Percentiles rank a stretch among this genome's conserved stretches.
Conservation (phyloP, 345 rosid species). For the Anacardium occidentale region DNA sequence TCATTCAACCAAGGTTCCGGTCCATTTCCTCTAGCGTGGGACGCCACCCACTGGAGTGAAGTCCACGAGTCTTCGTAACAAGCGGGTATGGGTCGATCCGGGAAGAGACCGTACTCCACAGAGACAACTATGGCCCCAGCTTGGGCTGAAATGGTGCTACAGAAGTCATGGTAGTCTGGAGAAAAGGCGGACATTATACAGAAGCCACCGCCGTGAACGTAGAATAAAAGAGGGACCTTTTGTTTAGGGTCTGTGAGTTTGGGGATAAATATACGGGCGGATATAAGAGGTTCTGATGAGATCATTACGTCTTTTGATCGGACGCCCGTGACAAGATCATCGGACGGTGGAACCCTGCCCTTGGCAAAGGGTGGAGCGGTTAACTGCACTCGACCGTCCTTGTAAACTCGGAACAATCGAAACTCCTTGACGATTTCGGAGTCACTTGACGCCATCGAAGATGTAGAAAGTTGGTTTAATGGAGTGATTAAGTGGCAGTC, state of each 20-base stretch:
- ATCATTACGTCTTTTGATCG: slow-evolving; percentile 33
- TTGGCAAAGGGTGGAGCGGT: background rate
- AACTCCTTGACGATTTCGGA: slow-evolving; percentile 13
- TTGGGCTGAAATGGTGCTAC: slow-evolving; percentile 23
- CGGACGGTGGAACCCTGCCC: slow-evolving; percentile 7
- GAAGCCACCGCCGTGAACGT: slow-evolving; percentile 52
- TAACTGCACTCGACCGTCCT: slow-evolving; percentile 27
- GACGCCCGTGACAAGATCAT: slow-evolving; percentile 26
- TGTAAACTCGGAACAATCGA: slow-evolving; percentile 28
- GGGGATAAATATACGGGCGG: slow-evolving; percentile 45
- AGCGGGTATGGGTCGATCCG: slow-evolving; percentile 40
- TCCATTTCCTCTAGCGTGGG: slow-evolving; percentile 22
- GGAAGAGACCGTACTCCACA: slow-evolving; percentile 29
- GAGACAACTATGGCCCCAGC: slow-evolving; percentile 1
- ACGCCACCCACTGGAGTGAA: slow-evolving; percentile 45
- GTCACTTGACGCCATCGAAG: slow-evolving; percentile 20
- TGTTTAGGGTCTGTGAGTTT: slow-evolving; percentile 11
- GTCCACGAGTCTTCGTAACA: slow-evolving; percentile 52
- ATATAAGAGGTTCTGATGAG: slow-evolving; percentile 21
- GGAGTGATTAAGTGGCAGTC: no score
- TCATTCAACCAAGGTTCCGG: slow-evolving; percentile 30
- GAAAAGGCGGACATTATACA: slow-evolving; percentile 35
- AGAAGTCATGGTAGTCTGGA: slow-evolving; percentile 25
- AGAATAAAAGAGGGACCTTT: slow-evolving; percentile 34
- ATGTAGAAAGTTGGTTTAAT: background rate